Percentiles rank a stretch among this genome's conserved stretches.
Conservation (phyloP, 1,284 basidiomycete genomes). For the Malassezia restricta region DNA sequence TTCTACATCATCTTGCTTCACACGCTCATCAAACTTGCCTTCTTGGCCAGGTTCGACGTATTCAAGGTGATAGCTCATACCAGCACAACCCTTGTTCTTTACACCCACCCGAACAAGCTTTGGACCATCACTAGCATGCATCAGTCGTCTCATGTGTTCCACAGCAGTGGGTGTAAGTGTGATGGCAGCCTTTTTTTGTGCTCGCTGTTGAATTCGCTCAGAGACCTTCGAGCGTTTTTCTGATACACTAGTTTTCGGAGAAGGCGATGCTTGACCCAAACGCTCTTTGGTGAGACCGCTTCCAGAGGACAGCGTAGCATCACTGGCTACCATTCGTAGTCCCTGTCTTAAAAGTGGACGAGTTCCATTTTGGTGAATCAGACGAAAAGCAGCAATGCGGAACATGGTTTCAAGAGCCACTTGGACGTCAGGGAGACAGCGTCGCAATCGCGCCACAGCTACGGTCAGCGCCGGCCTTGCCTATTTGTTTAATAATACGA, state of each 20-base stretch:
- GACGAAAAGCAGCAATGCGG: too few species aligned
- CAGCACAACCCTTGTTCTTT: slow-evolving; percentile 96
- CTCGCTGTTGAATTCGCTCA: slow-evolving; percentile 11
- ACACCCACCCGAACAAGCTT: slow-evolving; percentile 90
- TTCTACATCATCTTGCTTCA: slow-evolving; percentile 59
- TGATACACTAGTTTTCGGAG: not conserved
- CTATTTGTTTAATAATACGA: too few species aligned
- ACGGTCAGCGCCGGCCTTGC: too few species aligned
- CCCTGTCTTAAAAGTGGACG: too few species aligned
- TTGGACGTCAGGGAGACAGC: too few species aligned
- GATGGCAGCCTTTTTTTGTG: slow-evolving; percentile 14
- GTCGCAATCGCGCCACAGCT: too few species aligned
- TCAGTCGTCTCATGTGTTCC: slow-evolving; percentile 49
- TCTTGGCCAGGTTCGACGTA: slow-evolving; percentile 60
- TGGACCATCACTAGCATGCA: slow-evolving; percentile 63
- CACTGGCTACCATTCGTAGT: too few species aligned
- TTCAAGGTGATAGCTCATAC: slow-evolving; percentile 90
- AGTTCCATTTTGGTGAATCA: too few species aligned
- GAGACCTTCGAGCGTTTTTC: slow-evolving; percentile 8
- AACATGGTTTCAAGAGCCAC: too few species aligned
- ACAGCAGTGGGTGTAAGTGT: slow-evolving; percentile 62
- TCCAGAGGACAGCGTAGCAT: not conserved
- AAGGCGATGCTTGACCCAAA: not conserved
- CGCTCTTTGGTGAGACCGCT: slow-evolving; percentile 1
- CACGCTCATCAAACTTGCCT: slow-evolving; percentile 90